Conservation (phyloP, 805 yeast species). For the Myxozyma mucilagina region DNA sequence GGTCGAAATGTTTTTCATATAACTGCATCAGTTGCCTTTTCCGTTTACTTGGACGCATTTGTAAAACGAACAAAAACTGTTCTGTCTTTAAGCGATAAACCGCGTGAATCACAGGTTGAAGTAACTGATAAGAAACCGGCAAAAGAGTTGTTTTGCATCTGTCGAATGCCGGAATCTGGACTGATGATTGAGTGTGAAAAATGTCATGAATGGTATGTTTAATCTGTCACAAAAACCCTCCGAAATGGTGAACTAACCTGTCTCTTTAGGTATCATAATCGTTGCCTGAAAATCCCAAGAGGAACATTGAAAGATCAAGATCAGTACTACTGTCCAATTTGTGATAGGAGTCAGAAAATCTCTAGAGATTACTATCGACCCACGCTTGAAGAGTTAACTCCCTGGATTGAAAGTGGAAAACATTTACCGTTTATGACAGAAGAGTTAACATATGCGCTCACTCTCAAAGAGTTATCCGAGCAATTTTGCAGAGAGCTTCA, state of each 20-base stretch:
- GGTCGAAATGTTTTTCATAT: constrained; percentile 43
- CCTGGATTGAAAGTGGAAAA: constrained; percentile 38
- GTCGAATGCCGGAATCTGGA: constrained; percentile 69
- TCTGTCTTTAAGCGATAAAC: constrained; percentile 28
- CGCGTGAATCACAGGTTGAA: not conserved
- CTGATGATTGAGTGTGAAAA: constrained; percentile 86
- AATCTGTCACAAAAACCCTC: not conserved
- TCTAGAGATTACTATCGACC: constrained; percentile 43
- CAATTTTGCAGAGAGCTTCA: not conserved
- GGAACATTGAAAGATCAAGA: constrained; percentile 39
- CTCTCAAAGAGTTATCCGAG: constrained; percentile 23
- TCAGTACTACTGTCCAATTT: constrained; percentile 56
- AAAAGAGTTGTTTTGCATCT: constrained; percentile 44
- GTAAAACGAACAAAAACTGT: constrained; percentile 33
- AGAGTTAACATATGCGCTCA: constrained; percentile 36
- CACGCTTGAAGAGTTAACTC: constrained; percentile 40
- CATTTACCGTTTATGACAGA: constrained; percentile 41
- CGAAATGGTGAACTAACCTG: not conserved
- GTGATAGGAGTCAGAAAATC: constrained; percentile 43
- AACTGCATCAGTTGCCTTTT: constrained; percentile 41
- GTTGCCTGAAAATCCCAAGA: constrained; percentile 56
- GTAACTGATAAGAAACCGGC: not conserved
- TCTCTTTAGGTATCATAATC: constrained; percentile 56
- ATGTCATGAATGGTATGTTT: constrained; percentile 80
- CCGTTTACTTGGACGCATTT: constrained; percentile 36